Evolutionary conservation across 2,329 filamentous ascomycete genomes (phyloP), one percentile per base, ranked within the genome.

Genomic region (Chaetomium strumarium): DNA sequence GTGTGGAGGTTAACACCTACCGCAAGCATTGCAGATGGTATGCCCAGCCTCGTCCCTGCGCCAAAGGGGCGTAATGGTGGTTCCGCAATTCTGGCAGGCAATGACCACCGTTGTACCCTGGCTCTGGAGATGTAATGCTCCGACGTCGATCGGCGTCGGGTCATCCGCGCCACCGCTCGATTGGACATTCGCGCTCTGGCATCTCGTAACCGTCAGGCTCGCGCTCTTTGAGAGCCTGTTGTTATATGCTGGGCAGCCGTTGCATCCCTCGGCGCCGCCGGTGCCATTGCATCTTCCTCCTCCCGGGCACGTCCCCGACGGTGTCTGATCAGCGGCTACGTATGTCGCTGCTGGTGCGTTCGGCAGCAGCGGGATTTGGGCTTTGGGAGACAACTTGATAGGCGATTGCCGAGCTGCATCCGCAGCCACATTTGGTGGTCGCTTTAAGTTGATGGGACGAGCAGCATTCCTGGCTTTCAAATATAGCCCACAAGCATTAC

Each of bases 11-110:
- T 36, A 16, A 9, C 19, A 24, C 85, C 67, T 79, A 95, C 90
- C 93, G 74, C 93, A 99, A 47, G 93, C 93, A 70, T 99, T 99
- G 74, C 93, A 99, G 58, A 99, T 99, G 5, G 92, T 95, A 71
- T 96, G 91, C 1, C 93, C 93, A 61, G 85, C 85, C 69, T 96
- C 92, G 66, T 97, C 93, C 63, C 93, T 81, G 65, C 93, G 81
- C 93, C 93, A 99, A 13, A 99, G 76, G 13, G 93, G 93, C 39
- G 93, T 99, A 51, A 97, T 92, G 0, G 93, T 97, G 12, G 93
- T 99, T 30, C 86, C 88, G 68, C 93, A 99, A 64, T 99, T 99
- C 67, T 97, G 91, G 62, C 93, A 99, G 12, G 93, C 91, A 59
- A 95, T 90, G 19, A 96, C 83, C 20, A 89, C 81, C 17, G 80